phyloP scores from a whole-genome alignment of 169 alveolate species.

The Plasmodium vinckei region DNA sequence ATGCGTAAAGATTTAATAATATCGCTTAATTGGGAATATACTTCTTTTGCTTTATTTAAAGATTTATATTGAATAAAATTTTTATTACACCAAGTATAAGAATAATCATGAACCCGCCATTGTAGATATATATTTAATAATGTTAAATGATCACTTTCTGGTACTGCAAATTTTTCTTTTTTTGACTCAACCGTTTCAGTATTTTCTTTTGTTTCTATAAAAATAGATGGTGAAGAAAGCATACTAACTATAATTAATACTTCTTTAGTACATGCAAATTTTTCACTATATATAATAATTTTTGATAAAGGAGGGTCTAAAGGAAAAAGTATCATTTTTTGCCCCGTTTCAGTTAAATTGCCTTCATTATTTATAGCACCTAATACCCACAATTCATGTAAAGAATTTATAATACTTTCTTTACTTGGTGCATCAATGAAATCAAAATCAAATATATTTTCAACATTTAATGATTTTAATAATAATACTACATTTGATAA shows the following conservation, averaged over 20 bases:
- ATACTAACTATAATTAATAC: conserved; percentile 97
- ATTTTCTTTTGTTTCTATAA: conserved; percentile 98
- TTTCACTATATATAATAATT: conserved; percentile 93
- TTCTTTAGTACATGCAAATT: conserved; percentile 94
- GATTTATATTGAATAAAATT: conserved; percentile 79
- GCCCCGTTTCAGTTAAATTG: conserved; percentile 84
- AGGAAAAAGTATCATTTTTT: conserved; percentile 98
- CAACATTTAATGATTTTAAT: conserved; percentile 97
- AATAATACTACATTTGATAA: conserved; percentile 98
- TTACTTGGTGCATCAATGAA: conserved; percentile 99
- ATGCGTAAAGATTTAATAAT: conserved; percentile 79
- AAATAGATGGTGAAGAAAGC: conserved; percentile 97
- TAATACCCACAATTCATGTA: conserved; percentile 98
- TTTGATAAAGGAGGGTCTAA: conserved; percentile 99
- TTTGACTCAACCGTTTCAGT: conserved; percentile 92
- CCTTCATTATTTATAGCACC: conserved; percentile 96
- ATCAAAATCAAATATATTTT: conserved; percentile 96
- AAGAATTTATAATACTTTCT: conserved; percentile 96
- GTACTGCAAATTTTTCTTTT: conserved; percentile 98
- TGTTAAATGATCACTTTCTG: conserved; percentile 99
- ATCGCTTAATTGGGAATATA: conserved; percentile 92
- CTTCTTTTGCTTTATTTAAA: conserved; percentile 77
- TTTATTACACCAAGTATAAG: conserved; percentile 81
- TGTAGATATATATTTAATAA: conserved; percentile 97
- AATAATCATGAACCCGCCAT: conserved; percentile 94